These are phyloP conservation scores for Macrophomina phaseolina DNA, from an alignment of 2,329 filamentous ascomycete genomes.

Conservation along the genomic window DNA sequence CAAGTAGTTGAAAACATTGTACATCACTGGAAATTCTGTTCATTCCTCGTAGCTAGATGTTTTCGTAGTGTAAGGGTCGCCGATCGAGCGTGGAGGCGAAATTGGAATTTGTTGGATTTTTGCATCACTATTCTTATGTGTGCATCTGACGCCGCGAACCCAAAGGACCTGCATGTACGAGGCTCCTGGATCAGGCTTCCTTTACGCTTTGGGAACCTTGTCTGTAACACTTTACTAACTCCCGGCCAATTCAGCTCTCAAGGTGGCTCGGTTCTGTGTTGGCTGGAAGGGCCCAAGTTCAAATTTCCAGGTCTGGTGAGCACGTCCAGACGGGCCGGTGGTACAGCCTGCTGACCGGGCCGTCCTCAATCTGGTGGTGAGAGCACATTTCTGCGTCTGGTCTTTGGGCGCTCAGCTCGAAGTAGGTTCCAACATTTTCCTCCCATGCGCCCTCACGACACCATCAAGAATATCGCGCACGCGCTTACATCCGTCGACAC, in stretches of 20 bases:
- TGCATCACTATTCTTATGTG: neutral
- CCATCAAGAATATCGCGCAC: conserved; percentile 80
- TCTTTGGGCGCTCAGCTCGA: conserved; percentile 9
- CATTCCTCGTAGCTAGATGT: conserved; percentile 18
- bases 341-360: no score
- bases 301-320: no score
- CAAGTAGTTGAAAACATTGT: conserved; percentile 19
- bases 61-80: conserved; percentile 19
- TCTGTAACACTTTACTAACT: no score
- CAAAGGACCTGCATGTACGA: no score
- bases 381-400: neutral
- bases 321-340: no score
- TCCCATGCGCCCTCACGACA: conserved; percentile 75
- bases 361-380: neutral
- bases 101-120: neutral
- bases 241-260: no score
- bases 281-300: no score
- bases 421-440: conserved; percentile 60
- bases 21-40: conserved; percentile 16
- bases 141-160: neutral
- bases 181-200: no score
- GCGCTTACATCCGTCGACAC: conserved; percentile 88
- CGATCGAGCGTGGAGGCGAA: neutral
- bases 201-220: no score
- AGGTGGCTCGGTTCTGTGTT: no score